Conservation (phyloP, 495 filamentous ascomycete genomes). For the Thozetella sp. region DNA sequence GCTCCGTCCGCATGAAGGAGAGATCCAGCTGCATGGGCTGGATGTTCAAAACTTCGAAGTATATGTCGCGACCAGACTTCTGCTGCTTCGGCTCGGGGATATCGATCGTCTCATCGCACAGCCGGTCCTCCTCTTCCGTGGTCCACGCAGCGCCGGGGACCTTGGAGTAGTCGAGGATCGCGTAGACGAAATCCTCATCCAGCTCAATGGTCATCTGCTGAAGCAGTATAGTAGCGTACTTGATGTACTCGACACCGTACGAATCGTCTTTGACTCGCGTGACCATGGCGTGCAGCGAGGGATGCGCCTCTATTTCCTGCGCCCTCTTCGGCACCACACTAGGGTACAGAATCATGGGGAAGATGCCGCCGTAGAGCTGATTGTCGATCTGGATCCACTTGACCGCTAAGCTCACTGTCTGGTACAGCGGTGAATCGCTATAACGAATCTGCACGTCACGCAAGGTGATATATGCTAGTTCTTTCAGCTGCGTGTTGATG, state of each 20-base stretch:
- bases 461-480: conserved; percentile 92
- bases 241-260: conserved; percentile 97
- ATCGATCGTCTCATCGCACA: conserved; percentile 87
- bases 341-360: conserved; percentile 95
- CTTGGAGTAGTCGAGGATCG: conserved; percentile 93
- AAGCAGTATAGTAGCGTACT: conserved; percentile 89
- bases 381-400: conserved; percentile 99
- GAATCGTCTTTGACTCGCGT: conserved; percentile 97
- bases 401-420: conserved; percentile 84
- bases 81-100: conserved; percentile 90
- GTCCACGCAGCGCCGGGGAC: conserved; percentile 93
- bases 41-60: conserved; percentile 95
- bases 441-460: conserved; percentile 90
- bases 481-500: conserved; percentile 88
- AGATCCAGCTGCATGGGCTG: conserved; percentile 98
- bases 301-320: conserved; percentile 95
- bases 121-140: conserved; percentile 72
- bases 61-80: conserved; percentile 85
- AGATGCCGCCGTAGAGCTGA: conserved; percentile 96
- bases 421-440: conserved; percentile 87
- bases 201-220: conserved; percentile 99
- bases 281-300: conserved; percentile 87
- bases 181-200: conserved; percentile 97
- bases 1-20: conserved; percentile 94
- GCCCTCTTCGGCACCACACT: conserved; percentile 98